phyloP scores from a whole-genome alignment of 2,329 filamentous ascomycete species.

The Phyllosticta citrichinensis region DNA sequence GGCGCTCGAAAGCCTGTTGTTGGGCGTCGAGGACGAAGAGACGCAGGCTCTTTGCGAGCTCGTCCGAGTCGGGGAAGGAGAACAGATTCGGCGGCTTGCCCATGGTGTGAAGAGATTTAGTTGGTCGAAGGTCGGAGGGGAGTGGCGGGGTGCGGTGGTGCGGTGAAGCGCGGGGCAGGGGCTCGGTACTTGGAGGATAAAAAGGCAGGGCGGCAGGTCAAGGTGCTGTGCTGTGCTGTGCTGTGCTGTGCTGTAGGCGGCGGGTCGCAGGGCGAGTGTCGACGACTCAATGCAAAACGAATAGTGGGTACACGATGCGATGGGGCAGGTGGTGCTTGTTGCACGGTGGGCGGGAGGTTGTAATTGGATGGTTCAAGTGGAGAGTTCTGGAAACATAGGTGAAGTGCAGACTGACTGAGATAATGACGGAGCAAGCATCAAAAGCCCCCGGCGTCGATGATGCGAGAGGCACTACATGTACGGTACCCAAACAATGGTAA shows the following conservation, averaged over 20 bases:
- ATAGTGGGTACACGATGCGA: conserved; percentile 9
- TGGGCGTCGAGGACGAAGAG: conserved; percentile 75
- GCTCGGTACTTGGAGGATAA: background rate
- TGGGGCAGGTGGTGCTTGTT: conserved; percentile 1
- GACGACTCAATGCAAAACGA: conserved; percentile 5
- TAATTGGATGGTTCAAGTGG: background rate
- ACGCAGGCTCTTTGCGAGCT: conserved; percentile 68
- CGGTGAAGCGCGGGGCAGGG: background rate
- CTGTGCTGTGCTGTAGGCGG: no score
- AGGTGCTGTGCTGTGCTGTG: no score
- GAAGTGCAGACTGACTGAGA: background rate
- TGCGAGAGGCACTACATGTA: background rate
- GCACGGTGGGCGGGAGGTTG: background rate
- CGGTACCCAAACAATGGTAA: background rate
- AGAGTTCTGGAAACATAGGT: background rate
- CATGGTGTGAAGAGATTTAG: conserved; percentile 17
- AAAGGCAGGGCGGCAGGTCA: background rate
- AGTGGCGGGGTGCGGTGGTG: conserved; percentile 2
- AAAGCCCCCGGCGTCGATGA: background rate
- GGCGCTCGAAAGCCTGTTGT: conserved; percentile 66
- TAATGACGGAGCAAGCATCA: background rate
- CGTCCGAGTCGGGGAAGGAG: conserved; percentile 60
- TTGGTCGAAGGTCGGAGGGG: conserved; percentile 1
- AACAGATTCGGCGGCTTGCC: conserved; percentile 54
- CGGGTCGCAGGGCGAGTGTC: background rate